Percentiles rank a stretch among this genome's conserved stretches.
Evolutionary conservation across 2,329 filamentous ascomycete species (phyloP).

Genomic region (Aspergillus sp.): DNA sequence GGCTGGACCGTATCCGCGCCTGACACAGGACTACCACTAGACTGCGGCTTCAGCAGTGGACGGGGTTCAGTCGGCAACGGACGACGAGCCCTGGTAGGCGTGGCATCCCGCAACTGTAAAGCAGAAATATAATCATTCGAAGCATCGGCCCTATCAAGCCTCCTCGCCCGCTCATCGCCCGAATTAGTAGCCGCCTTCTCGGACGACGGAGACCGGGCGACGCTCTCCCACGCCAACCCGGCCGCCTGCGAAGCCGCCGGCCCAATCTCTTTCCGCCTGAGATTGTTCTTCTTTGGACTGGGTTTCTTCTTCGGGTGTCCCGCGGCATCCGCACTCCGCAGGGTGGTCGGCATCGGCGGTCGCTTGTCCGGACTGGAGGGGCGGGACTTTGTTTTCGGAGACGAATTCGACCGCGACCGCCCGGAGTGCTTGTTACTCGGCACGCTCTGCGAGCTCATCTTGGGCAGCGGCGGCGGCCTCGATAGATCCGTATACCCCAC

Average conservation of each 20-base stretch:
- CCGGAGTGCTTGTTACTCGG: not conserved
- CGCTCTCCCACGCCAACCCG: conserved; percentile 50
- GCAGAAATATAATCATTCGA: conserved; percentile 8
- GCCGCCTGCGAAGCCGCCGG: conserved; percentile 54
- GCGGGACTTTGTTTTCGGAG: conserved; percentile 39
- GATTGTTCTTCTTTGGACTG: conserved; percentile 1
- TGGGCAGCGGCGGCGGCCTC: conserved; percentile 44
- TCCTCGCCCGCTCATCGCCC: conserved; percentile 15
- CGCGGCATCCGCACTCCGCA: conserved; percentile 40
- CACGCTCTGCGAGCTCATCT: conserved; percentile 16
- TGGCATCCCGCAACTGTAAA: conserved; percentile 13
- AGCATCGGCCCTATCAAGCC: too few relatives aligned
- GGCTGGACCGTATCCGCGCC: conserved; percentile 13
- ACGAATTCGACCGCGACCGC: conserved; percentile 15
- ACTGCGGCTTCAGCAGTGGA: conserved; percentile 4
- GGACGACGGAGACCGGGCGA: conserved; percentile 17
- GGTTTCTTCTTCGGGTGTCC: conserved; percentile 38
- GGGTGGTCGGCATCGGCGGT: conserved; percentile 49
- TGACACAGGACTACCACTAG: conserved; percentile 7
- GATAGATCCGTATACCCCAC: conserved; percentile 73
- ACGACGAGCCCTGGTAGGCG: conserved; percentile 6
- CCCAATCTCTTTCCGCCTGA: conserved; percentile 34
- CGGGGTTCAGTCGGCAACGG: conserved; percentile 10
- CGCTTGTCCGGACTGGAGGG: conserved; percentile 53
- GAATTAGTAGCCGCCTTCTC: conserved; percentile 21